phyloP scores from a whole-genome alignment of 1,284 basidiomycete genomes.

The Ustilago vetiveriae region DNA sequence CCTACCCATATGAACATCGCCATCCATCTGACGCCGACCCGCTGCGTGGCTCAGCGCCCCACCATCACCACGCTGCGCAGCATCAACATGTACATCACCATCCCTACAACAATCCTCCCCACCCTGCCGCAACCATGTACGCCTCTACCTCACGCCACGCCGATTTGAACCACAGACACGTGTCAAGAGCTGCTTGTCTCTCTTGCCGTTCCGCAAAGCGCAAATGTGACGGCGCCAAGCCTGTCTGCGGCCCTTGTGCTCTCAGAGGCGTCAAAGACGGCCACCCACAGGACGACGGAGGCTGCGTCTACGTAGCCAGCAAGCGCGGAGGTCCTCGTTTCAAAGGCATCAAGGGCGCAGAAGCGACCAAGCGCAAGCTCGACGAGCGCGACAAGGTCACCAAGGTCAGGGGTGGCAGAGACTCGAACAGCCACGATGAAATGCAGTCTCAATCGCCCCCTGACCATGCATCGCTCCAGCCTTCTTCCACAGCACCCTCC shows the following conservation, averaged over 20 bases:
- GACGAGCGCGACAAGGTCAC: constrained; percentile 41
- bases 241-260: constrained; percentile 55
- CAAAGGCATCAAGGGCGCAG: constrained; percentile 57
- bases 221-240: constrained; percentile 55
- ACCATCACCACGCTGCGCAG: constrained; percentile 23
- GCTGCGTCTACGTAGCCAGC: constrained; percentile 54
- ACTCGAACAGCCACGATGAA: constrained; percentile 27
- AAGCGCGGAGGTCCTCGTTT: constrained; percentile 59
- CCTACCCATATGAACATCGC: constrained; percentile 26
- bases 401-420: constrained; percentile 21
- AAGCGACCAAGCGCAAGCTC: constrained; percentile 49
- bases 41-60: constrained; percentile 4
- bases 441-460: constrained; percentile 31
- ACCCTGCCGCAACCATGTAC: constrained; percentile 8
- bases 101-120: constrained; percentile 12
- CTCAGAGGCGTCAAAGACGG: constrained; percentile 51
- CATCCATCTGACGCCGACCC: constrained; percentile 23
- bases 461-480: constrained; percentile 13
- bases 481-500: constrained; percentile 9
- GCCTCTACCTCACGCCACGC: constrained; percentile 22
- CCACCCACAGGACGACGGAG: constrained; percentile 40
- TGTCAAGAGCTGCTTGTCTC: constrained; percentile 55
- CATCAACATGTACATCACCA: constrained; percentile 34
- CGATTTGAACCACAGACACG: constrained; percentile 42
- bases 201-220: constrained; percentile 58